Conservation (phyloP, 2,329 filamentous ascomycete species). For the Trichoderma citrinoviride region DNA sequence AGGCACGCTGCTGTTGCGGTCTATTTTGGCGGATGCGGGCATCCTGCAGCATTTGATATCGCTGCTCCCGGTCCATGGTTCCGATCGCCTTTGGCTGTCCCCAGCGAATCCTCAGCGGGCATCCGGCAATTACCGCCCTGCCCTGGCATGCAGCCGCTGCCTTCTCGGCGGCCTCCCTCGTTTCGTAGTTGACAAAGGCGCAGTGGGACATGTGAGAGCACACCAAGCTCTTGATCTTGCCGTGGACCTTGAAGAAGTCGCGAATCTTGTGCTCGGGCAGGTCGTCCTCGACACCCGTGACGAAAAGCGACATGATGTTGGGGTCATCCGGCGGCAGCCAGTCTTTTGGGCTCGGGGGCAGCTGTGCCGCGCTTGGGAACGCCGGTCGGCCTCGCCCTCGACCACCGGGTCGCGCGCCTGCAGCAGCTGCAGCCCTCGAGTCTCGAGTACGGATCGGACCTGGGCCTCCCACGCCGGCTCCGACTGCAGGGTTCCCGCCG, state of each 20-base stretch:
- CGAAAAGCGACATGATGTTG: conserved; percentile 88
- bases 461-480: conserved; percentile 59
- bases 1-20: conserved; percentile 29
- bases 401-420: conserved; percentile 48
- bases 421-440: conserved; percentile 50
- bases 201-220: conserved; percentile 98
- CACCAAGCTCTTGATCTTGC: conserved; percentile 86
- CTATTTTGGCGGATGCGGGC: conserved; percentile 47
- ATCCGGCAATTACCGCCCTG: conserved; percentile 84
- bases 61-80: conserved; percentile 83
- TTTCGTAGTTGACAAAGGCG: conserved; percentile 93
- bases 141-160: conserved; percentile 85
- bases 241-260: conserved; percentile 84
- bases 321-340: conserved; percentile 79
- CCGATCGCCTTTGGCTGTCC: conserved; percentile 89
- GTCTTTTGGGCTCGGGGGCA: conserved; percentile 80
- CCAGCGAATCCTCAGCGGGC: conserved; percentile 87
- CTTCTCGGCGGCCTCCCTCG: conserved; percentile 77
- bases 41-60: conserved; percentile 76
- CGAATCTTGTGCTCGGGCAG: conserved; percentile 88
- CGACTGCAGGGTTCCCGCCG: conserved; percentile 51
- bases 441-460: conserved; percentile 79
- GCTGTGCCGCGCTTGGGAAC: conserved; percentile 68
- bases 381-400: conserved; percentile 46
- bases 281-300: conserved; percentile 95